Evolutionary conservation across 257 asterid genomes (phyloP).

Genomic region (Galeopsis tetrahit): DNA sequence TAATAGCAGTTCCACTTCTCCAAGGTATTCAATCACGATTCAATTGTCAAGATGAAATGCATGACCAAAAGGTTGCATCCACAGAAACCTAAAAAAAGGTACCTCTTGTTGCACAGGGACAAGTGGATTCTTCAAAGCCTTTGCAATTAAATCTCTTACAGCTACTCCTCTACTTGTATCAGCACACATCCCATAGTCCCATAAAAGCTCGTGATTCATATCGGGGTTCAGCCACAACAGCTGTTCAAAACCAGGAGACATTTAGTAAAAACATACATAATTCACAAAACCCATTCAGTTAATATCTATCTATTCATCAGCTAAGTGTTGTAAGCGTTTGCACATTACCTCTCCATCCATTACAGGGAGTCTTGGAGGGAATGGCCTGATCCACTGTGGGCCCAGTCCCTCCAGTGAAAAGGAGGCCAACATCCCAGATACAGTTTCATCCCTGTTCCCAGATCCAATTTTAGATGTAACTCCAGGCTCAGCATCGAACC

Average conservation of each 20-base stretch:
- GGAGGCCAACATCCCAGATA: conserved; percentile 67
- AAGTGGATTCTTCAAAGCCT: conserved; percentile 92
- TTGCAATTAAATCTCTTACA: conserved; percentile 84
- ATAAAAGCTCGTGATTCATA: conserved; percentile 78
- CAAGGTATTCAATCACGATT: conserved; percentile 19
- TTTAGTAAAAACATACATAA: conserved; percentile 16
- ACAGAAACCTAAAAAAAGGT: conserved; percentile 27
- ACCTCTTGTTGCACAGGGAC: conserved; percentile 95
- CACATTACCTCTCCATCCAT: conserved; percentile 84
- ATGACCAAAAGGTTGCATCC: conserved; percentile 14
- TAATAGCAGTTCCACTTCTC: background rate
- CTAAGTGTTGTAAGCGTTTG: conserved; percentile 25
- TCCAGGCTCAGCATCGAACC: conserved; percentile 90
- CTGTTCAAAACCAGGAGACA: conserved; percentile 52
- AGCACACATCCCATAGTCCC: conserved; percentile 99
- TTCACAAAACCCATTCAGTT: conserved; percentile 9
- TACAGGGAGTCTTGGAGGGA: conserved; percentile 91
- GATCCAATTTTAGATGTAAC: conserved; percentile 77
- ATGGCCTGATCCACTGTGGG: conserved; percentile 93
- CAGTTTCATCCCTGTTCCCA: conserved; percentile 78
- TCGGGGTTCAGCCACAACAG: conserved; percentile 92
- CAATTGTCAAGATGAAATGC: conserved; percentile 13
- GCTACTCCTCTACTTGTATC: conserved; percentile 98
- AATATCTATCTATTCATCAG: conserved; percentile 24
- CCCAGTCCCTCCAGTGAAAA: conserved; percentile 72